These are phyloP conservation scores for Nannochloris sp. DNA, from an alignment of 139 green algal species.

Conservation along the genomic window DNA sequence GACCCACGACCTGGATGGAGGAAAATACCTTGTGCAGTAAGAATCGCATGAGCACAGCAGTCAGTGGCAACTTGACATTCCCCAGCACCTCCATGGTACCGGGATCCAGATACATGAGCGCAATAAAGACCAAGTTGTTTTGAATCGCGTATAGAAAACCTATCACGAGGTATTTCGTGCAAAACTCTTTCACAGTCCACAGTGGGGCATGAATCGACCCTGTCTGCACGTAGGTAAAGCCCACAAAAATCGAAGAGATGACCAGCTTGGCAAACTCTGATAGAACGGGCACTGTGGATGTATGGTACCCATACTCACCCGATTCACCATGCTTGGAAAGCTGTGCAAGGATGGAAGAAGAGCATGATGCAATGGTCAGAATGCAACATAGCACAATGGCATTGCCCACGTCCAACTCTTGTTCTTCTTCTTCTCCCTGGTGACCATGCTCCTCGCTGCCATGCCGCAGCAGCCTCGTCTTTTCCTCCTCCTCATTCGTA, in stretches of 20 bases:
- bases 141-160: neutral
- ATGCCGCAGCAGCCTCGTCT: too few relatives aligned
- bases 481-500: too few relatives aligned
- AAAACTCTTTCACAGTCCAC: neutral
- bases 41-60: neutral
- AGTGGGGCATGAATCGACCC: neutral
- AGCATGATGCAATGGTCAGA: slow-evolving; percentile 2
- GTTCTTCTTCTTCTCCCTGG: too few relatives aligned
- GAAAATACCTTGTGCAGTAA: neutral
- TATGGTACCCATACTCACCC: neutral
- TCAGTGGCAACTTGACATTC: neutral
- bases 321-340: neutral
- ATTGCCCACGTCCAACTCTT: neutral
- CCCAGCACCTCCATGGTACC: neutral
- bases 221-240: neutral
- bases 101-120: slow-evolving; percentile 1
- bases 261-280: neutral
- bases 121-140: neutral
- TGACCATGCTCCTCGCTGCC: too few relatives aligned
- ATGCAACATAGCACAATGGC: neutral
- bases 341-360: slow-evolving; percentile 3
- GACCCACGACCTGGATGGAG: neutral
- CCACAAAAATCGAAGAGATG: neutral
- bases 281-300: neutral
- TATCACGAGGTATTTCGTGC: neutral